A percentile compares a stretch with the other conserved stretches of the same genome.
phyloP scores from a whole-genome alignment of 257 asterid genomes.

The Parsonsia alboflavescens region DNA sequence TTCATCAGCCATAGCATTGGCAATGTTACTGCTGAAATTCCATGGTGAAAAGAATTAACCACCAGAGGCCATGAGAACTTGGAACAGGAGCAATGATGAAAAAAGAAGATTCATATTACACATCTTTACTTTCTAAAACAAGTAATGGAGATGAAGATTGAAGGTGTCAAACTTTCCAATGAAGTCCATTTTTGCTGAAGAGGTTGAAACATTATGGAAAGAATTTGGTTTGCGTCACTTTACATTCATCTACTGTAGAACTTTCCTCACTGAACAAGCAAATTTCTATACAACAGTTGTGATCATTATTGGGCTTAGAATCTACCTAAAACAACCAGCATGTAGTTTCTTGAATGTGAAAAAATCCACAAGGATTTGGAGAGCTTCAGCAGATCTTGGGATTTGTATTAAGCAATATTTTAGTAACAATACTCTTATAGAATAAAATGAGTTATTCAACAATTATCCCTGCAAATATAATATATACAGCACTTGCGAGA shows the following conservation, averaged over 20 bases:
- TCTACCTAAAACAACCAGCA: too few relatives aligned
- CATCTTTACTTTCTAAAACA: too few relatives aligned
- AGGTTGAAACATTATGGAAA: too few relatives aligned
- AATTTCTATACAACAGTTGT: too few relatives aligned
- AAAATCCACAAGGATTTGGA: constrained; percentile 22
- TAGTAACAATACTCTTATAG: neutral
- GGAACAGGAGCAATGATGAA: constrained; percentile 84
- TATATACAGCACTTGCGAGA: neutral
- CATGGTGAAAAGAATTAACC: constrained; percentile 49
- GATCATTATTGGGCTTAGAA: too few relatives aligned
- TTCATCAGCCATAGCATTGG: constrained; percentile 78
- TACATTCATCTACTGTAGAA: too few relatives aligned
- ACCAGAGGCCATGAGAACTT: constrained; percentile 62
- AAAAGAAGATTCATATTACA: too few relatives aligned
- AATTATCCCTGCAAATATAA: neutral
- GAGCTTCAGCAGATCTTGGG: neutral
- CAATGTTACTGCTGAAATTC: constrained; percentile 60
- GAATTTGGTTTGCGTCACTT: neutral
- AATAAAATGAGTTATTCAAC: neutral
- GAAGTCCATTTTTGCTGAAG: too few relatives aligned
- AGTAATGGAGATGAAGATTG: too few relatives aligned
- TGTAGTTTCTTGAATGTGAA: constrained; percentile 6
- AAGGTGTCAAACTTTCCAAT: too few relatives aligned
- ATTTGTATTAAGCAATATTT: too few relatives aligned
- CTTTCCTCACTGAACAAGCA: too few relatives aligned